Percentiles rank a stretch among this genome's conserved stretches.
Conservation (phyloP, 192 early-diverging fungal genomes). For the Coemansia brasiliensis region DNA sequence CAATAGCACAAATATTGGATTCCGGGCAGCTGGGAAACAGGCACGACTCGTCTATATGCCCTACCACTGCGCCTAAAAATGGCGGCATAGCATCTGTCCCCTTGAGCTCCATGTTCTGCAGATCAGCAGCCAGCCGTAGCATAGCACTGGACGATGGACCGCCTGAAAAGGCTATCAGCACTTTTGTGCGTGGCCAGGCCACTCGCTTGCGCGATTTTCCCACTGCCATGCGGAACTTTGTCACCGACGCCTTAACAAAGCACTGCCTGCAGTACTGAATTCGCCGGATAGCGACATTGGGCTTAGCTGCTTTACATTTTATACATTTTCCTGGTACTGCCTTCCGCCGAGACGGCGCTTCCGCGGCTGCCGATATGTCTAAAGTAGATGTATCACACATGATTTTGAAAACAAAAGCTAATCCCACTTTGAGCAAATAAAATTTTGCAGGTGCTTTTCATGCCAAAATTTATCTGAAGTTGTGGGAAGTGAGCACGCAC, state of each 20-base stretch:
- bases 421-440: no score
- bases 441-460: no score
- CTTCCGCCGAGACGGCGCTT: conserved; percentile 11
- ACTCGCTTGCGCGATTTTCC: conserved; percentile 54
- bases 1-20: conserved; percentile 43
- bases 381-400: conserved; percentile 11
- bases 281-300: conserved; percentile 67
- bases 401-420: background rate
- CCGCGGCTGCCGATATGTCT: background rate
- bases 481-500: no score
- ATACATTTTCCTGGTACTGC: conserved; percentile 55
- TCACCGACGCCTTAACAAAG: conserved; percentile 66
- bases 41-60: conserved; percentile 76
- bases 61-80: conserved; percentile 65
- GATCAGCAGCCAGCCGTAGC: conserved; percentile 64
- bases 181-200: conserved; percentile 51
- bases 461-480: no score
- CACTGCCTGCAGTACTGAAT: conserved; percentile 82
- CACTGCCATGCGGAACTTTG: conserved; percentile 69
- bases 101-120: conserved; percentile 54
- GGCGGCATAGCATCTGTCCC: conserved; percentile 60
- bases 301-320: conserved; percentile 74
- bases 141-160: conserved; percentile 78
- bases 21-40: conserved; percentile 52
- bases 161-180: conserved; percentile 83